A percentile compares a stretch with the other conserved stretches of the same genome.
Evolutionary conservation across 2,329 filamentous ascomycete genomes (phyloP).

Genomic region (Colletotrichum lupini): DNA sequence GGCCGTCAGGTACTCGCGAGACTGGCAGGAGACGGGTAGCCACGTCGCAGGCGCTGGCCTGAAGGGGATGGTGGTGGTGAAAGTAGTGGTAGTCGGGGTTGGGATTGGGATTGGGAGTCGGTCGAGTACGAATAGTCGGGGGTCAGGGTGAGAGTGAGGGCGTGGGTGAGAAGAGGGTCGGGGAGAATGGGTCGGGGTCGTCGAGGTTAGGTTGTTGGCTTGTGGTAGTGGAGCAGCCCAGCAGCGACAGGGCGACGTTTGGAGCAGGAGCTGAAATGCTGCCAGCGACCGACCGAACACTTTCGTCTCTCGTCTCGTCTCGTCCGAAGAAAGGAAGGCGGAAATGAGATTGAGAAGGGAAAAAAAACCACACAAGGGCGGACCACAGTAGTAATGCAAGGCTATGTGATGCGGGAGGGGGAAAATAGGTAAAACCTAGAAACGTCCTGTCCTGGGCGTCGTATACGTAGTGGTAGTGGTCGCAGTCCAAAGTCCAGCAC

Average conservation of each 20-base stretch:
- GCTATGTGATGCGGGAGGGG: constrained; percentile 6
- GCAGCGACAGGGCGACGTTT: constrained; percentile 20
- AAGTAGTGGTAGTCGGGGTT: constrained; percentile 9
- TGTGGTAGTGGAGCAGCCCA: constrained; percentile 28
- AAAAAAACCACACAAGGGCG: neutral
- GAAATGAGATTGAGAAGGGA: neutral
- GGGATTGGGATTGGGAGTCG: constrained; percentile 21
- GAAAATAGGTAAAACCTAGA: neutral
- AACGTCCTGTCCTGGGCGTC: neutral
- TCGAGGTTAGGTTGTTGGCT: constrained; percentile 32
- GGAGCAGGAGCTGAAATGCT: constrained; percentile 26
- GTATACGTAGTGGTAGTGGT: neutral
- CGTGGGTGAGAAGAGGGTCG: constrained; percentile 28
- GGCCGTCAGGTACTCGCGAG: constrained; percentile 31
- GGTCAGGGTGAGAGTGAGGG: constrained; percentile 23
- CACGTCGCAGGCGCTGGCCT: constrained; percentile 32
- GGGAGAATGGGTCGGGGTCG: constrained; percentile 31
- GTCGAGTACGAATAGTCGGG: constrained; percentile 32
- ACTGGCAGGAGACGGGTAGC: constrained; percentile 29
- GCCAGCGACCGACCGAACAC: constrained; percentile 10
- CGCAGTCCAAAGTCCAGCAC: constrained; percentile 8
- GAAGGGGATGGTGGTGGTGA: constrained; percentile 27
- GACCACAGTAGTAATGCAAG: constrained; percentile 2
- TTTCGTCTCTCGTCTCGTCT: constrained; percentile 1
- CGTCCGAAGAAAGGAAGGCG: neutral